Percentiles rank a stretch among this genome's conserved stretches.
phyloP scores from a whole-genome alignment of 129 eudicot genomes.

The Arctium lappa region DNA sequence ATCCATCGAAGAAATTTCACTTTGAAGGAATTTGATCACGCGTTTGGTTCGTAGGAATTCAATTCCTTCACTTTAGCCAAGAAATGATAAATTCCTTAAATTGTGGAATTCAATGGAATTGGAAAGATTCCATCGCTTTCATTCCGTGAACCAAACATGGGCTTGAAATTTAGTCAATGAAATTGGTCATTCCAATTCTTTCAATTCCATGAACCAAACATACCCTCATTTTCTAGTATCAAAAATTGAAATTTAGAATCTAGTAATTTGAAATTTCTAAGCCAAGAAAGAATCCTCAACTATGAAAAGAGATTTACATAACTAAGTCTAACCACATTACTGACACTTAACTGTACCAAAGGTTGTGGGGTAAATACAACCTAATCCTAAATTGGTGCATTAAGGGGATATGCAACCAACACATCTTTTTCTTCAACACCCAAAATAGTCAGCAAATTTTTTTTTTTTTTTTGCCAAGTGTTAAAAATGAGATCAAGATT shows the following conservation, averaged over 20 bases:
- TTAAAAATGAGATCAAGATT: not conserved
- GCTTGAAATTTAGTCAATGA: too few relatives aligned
- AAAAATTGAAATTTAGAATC: not conserved
- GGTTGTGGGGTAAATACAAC: not conserved
- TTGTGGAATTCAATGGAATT: too few relatives aligned
- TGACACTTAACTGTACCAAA: not conserved
- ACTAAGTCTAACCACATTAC: conserved; percentile 1
- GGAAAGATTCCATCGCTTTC: too few relatives aligned
- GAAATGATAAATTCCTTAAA: too few relatives aligned
- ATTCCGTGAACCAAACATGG: too few relatives aligned
- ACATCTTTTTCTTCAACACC: conserved; percentile 7
- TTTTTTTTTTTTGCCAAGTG: not conserved
- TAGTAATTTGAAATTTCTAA: not conserved
- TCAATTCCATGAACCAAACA: too few relatives aligned
- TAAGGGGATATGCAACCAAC: conserved; percentile 17
- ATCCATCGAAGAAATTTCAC: too few relatives aligned
- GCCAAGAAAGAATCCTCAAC: not conserved
- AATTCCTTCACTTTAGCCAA: too few relatives aligned
- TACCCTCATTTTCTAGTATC: too few relatives aligned
- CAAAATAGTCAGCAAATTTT: not conserved
- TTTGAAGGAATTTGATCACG: too few relatives aligned
- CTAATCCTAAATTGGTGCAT: conserved; percentile 20
- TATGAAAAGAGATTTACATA: conserved; percentile 4
- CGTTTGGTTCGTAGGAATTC: too few relatives aligned
- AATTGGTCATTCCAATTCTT: too few relatives aligned